Evolutionary conservation across 345 rosid species (phyloP).

Genomic region (Hibiscus tridactylites): DNA sequence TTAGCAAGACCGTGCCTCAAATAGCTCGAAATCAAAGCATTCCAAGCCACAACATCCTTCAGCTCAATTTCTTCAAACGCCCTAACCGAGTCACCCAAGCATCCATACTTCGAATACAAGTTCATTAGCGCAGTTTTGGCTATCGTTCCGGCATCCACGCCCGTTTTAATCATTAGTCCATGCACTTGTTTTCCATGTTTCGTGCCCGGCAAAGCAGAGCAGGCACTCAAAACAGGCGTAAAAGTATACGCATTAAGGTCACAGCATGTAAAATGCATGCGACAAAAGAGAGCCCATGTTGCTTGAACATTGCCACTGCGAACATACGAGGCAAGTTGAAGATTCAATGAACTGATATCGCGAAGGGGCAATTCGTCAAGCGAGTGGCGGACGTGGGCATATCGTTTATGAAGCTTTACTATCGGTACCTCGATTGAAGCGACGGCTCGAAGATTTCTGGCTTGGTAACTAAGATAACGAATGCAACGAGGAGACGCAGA

Average conservation of each 20-base stretch:
- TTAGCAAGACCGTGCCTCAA: conserved; percentile 39
- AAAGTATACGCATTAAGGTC: conserved; percentile 50
- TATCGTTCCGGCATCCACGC: conserved; percentile 44
- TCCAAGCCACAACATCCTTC: conserved; percentile 65
- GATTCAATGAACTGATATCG: conserved; percentile 38
- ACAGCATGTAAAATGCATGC: conserved; percentile 25
- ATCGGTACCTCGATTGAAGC: background rate
- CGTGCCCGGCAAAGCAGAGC: conserved; percentile 36
- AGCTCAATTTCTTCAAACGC: conserved; percentile 47
- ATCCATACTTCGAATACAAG: conserved; percentile 57
- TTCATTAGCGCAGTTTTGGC: conserved; percentile 59
- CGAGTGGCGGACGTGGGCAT: conserved; percentile 16
- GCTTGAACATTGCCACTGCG: conserved; percentile 33
- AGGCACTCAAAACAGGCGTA: conserved; percentile 61
- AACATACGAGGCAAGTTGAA: conserved; percentile 38
- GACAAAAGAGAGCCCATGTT: conserved; percentile 48
- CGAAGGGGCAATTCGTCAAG: conserved; percentile 44
- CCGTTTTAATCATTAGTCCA: conserved; percentile 57
- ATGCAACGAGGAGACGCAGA: background rate
- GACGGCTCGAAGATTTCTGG: background rate
- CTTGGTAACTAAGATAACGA: background rate
- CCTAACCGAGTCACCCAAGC: conserved; percentile 35
- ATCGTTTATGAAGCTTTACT: conserved; percentile 13
- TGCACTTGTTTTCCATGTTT: conserved; percentile 63
- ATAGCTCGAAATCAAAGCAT: conserved; percentile 65